Evolutionary conservation across 139 green algal species (phyloP).

Genomic region (Gonium pectorale): DNA sequence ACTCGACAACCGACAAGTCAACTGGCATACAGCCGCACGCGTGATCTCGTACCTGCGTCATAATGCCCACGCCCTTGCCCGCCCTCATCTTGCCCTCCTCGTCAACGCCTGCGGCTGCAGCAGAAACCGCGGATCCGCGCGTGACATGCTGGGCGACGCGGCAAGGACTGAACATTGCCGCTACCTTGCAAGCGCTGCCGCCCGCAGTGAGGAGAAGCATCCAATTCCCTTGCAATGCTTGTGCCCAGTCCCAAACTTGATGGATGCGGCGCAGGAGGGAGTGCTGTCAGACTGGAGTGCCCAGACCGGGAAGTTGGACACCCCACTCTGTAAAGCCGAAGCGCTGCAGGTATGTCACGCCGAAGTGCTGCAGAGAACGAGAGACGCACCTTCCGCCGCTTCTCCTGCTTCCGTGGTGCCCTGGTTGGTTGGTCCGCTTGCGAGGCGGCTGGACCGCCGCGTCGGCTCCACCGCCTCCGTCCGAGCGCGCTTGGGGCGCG

Average conservation of each 20-base stretch:
- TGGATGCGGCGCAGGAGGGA: neutral
- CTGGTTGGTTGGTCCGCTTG: neutral
- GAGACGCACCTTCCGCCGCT: neutral
- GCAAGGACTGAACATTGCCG: neutral
- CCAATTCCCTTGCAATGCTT: neutral
- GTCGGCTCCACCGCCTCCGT: slow-evolving; percentile 16
- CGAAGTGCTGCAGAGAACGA: too few species aligned
- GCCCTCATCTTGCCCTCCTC: too few species aligned
- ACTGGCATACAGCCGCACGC: too few species aligned
- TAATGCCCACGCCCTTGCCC: neutral
- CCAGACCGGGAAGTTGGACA: neutral
- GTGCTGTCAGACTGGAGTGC: neutral
- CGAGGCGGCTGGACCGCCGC: neutral
- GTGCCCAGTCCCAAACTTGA: neutral
- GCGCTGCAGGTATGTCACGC: too few species aligned
- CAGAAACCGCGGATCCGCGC: neutral
- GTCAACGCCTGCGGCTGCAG: neutral
- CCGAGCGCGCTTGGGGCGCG: neutral
- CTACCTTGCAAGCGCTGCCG: too few species aligned
- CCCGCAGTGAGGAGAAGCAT: too few species aligned
- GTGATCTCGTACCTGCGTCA: neutral
- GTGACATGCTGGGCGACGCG: too few species aligned
- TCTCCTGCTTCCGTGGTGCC: neutral
- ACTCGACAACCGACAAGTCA: too few species aligned
- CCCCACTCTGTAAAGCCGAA: neutral